Base-by-base conservation (phyloP, 768 basidiomycete genomes). In the Macrocybe gigantea region DNA sequence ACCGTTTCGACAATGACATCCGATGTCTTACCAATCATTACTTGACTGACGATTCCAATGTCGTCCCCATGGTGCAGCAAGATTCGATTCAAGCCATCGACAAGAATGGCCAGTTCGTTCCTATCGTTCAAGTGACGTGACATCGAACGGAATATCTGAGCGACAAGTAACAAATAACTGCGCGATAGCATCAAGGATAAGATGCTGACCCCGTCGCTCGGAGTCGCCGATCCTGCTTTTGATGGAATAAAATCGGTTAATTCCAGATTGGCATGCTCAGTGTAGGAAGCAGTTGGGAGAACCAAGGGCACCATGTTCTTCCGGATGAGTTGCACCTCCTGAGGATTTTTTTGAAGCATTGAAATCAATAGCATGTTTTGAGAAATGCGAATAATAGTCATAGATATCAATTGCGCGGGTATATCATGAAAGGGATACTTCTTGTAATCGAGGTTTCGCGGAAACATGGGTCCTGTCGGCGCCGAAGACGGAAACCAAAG, bases 11-110 rank as follows among this genome's bases (percentile, higher is more conserved):
- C 40, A 42, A 35, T n/a, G 11, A 30, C 12, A 43, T 32, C 13
- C 45, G 31, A 11, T 8, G 11, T 54, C 79, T 56, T 55, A 88
- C 87, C 83, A 30, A 88, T 81, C 59, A 89, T 66, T 6, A 80
- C 73, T 51, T 88, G 87, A 34, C 76, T 73, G n/a, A 91, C 79
- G 45, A 89, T 79, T n/a, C 82, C 83, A 39, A 85, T 76, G 55
- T 89, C 88, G 55, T 82, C 74, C 3, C 84, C 82, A 63, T 89
- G 86, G 2, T 64, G 66, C 31, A 87, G 64, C 12, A 91, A 64
- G 38, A 85, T 82, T 5, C 77, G 75, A 60, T 87, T 89, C 13
- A 89, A 57, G 3, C 85, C 84, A 59, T 89, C 85, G 13, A 88
- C 64, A 8, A 86, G 70, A 15, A 80, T 56, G 0, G 78, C 78